Conservation (phyloP, 371 early-diverging fungal species). For the Apophysomyces sp. region DNA sequence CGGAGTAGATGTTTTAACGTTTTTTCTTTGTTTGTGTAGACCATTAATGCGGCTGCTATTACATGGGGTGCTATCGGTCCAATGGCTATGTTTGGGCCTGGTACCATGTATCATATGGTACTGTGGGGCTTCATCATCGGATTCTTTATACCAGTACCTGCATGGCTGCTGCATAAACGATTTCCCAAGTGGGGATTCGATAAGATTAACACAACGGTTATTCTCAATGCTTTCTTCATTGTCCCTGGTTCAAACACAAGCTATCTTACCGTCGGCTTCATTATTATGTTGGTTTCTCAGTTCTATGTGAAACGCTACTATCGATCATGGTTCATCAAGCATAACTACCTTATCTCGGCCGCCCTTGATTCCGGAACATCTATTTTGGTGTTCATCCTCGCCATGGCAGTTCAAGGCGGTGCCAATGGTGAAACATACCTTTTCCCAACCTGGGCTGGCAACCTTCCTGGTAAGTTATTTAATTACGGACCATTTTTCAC, state of each 20-base stretch:
- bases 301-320: conserved; percentile 42
- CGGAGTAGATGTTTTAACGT: too few species aligned
- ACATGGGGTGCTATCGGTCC: conserved; percentile 82
- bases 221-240: background rate
- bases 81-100: conserved; percentile 62
- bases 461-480: conserved; percentile 22
- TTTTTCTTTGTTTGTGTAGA: too few species aligned
- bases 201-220: background rate
- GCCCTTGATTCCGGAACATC: conserved; percentile 61
- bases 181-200: conserved; percentile 29
- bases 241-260: background rate
- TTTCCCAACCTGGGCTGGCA: conserved; percentile 59
- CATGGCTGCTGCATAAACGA: conserved; percentile 25
- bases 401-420: conserved; percentile 53
- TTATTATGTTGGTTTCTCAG: conserved; percentile 42
- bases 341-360: conserved; percentile 55
- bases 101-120: conserved; percentile 59
- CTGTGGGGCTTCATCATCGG: conserved; percentile 50
- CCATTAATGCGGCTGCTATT: conserved; percentile 41
- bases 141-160: conserved; percentile 28
- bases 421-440: conserved; percentile 31
- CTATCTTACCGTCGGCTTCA: conserved; percentile 20
- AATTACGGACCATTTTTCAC: conserved; percentile 8
- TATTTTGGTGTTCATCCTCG: conserved; percentile 47
- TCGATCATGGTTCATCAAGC: conserved; percentile 50